Conservation (phyloP, 805 yeast species). For the Diddensiella caesifluorescens region DNA sequence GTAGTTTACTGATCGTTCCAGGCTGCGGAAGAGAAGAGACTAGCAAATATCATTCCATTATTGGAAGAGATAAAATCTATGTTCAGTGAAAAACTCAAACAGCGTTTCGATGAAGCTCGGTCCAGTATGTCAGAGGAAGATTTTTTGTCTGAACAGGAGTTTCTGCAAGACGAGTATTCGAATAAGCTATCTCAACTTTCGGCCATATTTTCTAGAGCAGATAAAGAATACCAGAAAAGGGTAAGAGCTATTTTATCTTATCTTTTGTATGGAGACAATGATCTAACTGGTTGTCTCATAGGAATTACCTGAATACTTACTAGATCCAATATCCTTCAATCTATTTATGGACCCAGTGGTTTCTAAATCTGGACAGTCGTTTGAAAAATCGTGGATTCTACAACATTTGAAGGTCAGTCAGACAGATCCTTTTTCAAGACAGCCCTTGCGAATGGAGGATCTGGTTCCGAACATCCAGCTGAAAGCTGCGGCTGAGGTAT, state of each 20-base stretch:
- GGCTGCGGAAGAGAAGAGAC: constrained; percentile 22
- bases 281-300: too few species aligned
- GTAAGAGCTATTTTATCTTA: too few species aligned
- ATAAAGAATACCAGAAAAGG: constrained; percentile 16
- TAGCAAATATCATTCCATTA: constrained; percentile 21
- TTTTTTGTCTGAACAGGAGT: constrained; percentile 20
- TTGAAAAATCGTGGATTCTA: constrained; percentile 37
- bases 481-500: constrained; percentile 35
- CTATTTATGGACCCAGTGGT: constrained; percentile 41
- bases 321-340: constrained; percentile 40
- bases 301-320: constrained; percentile 36
- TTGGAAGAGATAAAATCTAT: constrained; percentile 24
- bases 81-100: constrained; percentile 17
- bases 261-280: too few species aligned
- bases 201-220: constrained; percentile 24
- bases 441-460: constrained; percentile 33
- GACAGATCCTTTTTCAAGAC: constrained; percentile 41
- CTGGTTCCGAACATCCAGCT: constrained; percentile 39
- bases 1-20: neutral
- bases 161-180: constrained; percentile 16
- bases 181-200: constrained; percentile 20
- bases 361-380: constrained; percentile 41
- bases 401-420: constrained; percentile 35
- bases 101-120: constrained; percentile 14
- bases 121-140: constrained; percentile 16